Percentiles rank a stretch among this genome's conserved stretches.
phyloP scores from a whole-genome alignment of 1,284 basidiomycete genomes.

The Fomitopsis pinicola region DNA sequence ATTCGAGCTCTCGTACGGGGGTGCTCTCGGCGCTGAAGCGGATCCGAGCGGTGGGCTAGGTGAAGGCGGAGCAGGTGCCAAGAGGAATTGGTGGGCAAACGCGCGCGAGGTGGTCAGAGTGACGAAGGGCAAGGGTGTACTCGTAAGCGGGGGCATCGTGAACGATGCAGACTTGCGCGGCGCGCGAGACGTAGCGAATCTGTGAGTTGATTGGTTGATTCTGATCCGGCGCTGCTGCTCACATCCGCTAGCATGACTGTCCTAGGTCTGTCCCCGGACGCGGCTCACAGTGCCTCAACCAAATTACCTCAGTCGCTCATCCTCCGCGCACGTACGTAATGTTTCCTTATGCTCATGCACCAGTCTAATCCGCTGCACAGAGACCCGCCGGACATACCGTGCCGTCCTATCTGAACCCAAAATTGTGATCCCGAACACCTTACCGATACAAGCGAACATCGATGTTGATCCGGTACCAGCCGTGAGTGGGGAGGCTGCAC shows the following conservation, averaged over 20 bases:
- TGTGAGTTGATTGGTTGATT: conserved; percentile 42
- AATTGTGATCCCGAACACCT: conserved; percentile 46
- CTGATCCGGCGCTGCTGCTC: background rate
- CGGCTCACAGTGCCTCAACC: conserved; percentile 58
- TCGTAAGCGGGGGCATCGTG: conserved; percentile 62
- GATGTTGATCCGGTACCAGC: background rate
- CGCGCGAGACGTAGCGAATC: conserved; percentile 66
- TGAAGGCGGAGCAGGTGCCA: conserved; percentile 48
- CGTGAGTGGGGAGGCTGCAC: background rate
- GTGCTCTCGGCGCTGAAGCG: conserved; percentile 60
- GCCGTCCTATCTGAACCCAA: conserved; percentile 70
- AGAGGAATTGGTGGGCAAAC: conserved; percentile 80
- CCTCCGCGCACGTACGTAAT: conserved; percentile 65
- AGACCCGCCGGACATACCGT: conserved; percentile 57
- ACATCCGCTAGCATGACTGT: conserved; percentile 43
- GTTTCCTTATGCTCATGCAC: background rate
- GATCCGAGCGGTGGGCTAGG: conserved; percentile 45
- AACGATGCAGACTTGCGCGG: conserved; percentile 58
- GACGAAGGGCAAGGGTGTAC: conserved; percentile 70
- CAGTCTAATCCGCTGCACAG: conserved; percentile 25
- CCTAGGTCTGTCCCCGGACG: conserved; percentile 62
- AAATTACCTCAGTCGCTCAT: conserved; percentile 62
- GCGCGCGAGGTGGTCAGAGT: conserved; percentile 71
- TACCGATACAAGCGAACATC: background rate
- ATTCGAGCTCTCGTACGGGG: conserved; percentile 79